Evolutionary conservation across 2,329 filamentous ascomycete species (phyloP), one percentile per base, ranked within the genome.

Genomic region (Aspergillus sp.): DNA sequence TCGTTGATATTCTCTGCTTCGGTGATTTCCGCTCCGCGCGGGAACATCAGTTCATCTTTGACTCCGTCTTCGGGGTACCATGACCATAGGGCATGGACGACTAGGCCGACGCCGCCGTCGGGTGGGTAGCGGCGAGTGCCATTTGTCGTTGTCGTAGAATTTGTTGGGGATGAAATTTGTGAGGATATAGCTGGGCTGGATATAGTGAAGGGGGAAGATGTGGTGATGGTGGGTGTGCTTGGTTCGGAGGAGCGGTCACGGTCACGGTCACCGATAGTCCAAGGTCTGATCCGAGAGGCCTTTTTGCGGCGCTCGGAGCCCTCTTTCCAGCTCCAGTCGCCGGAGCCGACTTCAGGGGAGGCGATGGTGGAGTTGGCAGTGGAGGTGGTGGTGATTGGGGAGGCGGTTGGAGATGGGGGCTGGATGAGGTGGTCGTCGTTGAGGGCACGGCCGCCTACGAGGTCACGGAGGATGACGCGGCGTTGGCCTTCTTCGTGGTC

Each of bases 1-100:
- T 89, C 91, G 73, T 97, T 97, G 51, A 96, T 87, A 74, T 95
- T 90, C 73, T 94, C 89, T 39, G 90, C 87, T 78, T 98, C 94
- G 6, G 84, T 83, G 13, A 98, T 85, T 75, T 95, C 91, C 0
- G 93, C 92, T 9, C 90, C 88, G 54, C 87, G 88, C 0, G 94
- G 94, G 68, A 98, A 97, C 63, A 88, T 76, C 43, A 98, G 78
- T 77, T 98, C 94, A 72, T 97, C 91, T 13, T 69, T 64, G 10
- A 74, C 72, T 1, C 70, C 72, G 6, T 76, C 73, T 2, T 84
- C 84, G 0, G 92, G 91, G 70, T 89, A 93, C 83, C 91, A 96
- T 4, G 87, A 84, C 90, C 91, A 97, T 15, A 84, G 76, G 0
- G 91, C 91, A 23, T 83, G 72, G 6, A 86, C 85, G 21, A 81